phyloP scores from a whole-genome alignment of 768 basidiomycete genomes.

The Rhodotorula paludigena region DNA sequence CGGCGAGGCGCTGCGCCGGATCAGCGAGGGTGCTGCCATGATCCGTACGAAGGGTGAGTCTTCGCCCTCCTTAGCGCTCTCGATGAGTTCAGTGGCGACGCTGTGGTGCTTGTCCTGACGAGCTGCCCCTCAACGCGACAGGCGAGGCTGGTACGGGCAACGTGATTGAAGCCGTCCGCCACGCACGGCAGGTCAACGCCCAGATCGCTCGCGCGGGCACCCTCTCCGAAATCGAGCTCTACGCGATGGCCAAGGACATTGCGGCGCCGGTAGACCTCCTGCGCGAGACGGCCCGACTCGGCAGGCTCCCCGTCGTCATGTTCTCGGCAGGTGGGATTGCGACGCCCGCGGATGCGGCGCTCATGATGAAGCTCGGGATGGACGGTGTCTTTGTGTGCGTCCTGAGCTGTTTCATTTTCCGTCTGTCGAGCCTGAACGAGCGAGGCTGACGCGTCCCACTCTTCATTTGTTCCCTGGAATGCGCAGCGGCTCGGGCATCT shows the following conservation, averaged over 20 bases:
- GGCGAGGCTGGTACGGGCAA: slow-evolving; percentile 52
- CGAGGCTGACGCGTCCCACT: too few species aligned
- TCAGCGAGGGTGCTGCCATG: slow-evolving; percentile 95
- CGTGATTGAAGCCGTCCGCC: slow-evolving; percentile 70
- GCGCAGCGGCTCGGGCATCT: slow-evolving; percentile 76
- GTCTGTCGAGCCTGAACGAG: too few species aligned
- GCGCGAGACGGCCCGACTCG: slow-evolving; percentile 90
- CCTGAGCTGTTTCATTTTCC: neutral
- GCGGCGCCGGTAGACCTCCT: slow-evolving; percentile 88
- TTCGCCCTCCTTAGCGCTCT: neutral
- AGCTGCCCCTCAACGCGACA: too few species aligned
- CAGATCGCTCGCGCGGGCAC: slow-evolving; percentile 79
- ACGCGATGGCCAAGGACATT: slow-evolving; percentile 84
- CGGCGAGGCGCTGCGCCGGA: slow-evolving; percentile 90
- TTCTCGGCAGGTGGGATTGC: slow-evolving; percentile 61
- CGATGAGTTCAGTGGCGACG: neutral
- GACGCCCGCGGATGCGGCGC: slow-evolving; percentile 76
- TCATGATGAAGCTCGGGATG: slow-evolving; percentile 98
- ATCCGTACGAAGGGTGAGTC: slow-evolving; percentile 94
- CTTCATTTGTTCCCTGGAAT: too few species aligned
- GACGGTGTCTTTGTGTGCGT: slow-evolving; percentile 86
- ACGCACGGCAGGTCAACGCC: slow-evolving; percentile 73
- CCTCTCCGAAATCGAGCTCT: slow-evolving; percentile 93
- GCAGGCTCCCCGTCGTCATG: slow-evolving; percentile 89
- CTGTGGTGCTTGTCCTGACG: neutral